phyloP scores from a whole-genome alignment of 2,329 filamentous ascomycete genomes.

The Stagonosporopsis cucurbitacearum region DNA sequence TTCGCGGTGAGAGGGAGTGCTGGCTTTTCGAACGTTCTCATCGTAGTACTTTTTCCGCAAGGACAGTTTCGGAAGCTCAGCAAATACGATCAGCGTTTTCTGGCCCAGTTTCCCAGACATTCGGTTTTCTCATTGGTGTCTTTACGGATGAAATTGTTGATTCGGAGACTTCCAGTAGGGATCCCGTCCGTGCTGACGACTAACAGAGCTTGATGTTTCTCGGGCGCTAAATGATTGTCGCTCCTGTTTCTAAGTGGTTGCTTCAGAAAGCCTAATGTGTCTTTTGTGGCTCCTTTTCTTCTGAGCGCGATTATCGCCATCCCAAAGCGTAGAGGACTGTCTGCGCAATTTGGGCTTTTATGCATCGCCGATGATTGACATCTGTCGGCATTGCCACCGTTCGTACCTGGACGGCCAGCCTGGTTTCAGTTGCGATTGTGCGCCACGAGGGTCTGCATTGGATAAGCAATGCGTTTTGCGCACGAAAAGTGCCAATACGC shows the following conservation, averaged over 20 bases:
- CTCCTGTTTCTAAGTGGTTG: conserved; percentile 43
- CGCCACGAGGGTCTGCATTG: conserved; percentile 42
- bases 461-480: conserved; percentile 30
- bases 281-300: conserved; percentile 39
- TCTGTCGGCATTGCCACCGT: conserved; percentile 36
- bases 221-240: conserved; percentile 47
- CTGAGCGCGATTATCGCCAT: conserved; percentile 41
- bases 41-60: conserved; percentile 41
- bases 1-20: conserved; percentile 31
- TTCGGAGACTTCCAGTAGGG: conserved; percentile 46
- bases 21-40: conserved; percentile 40
- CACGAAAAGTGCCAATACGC: conserved; percentile 42
- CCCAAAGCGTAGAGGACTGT: conserved; percentile 46
- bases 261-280: conserved; percentile 44
- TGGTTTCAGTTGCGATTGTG: conserved; percentile 20
- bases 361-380: conserved; percentile 42
- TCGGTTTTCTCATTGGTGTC: conserved; percentile 39
- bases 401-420: conserved; percentile 42
- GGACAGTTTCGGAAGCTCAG: conserved; percentile 47
- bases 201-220: conserved; percentile 39
- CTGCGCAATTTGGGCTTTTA: conserved; percentile 36
- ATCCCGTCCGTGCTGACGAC: conserved; percentile 35
- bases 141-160: conserved; percentile 38
- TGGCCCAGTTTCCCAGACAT: conserved; percentile 37
- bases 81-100: conserved; percentile 48